These are phyloP conservation scores for Penicillium canescens DNA, from an alignment of 495 filamentous ascomycete genomes.

Conservation along the genomic window DNA sequence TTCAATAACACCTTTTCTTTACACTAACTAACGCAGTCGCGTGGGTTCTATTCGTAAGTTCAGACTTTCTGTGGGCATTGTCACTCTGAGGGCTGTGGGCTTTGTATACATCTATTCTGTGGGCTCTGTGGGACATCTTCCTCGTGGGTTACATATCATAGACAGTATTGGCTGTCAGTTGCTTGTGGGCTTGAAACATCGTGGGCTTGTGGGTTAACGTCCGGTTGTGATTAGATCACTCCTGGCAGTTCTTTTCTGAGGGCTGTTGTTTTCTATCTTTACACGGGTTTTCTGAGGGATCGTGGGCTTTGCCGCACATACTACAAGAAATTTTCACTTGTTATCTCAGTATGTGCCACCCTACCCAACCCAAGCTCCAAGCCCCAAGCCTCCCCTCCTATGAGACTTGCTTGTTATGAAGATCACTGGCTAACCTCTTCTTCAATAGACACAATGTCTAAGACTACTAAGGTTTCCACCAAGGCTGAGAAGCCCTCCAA, in stretches of 20 bases:
- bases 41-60: slow-evolving; percentile 44
- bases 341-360: slow-evolving; percentile 18
- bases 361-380: slow-evolving; percentile 10
- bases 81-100: slow-evolving; percentile 52
- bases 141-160: slow-evolving; percentile 47
- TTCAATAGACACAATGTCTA: slow-evolving; percentile 48
- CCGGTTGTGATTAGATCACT: slow-evolving; percentile 37
- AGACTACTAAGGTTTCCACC: slow-evolving; percentile 48
- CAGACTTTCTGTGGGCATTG: slow-evolving; percentile 49
- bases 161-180: slow-evolving; percentile 47
- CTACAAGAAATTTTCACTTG: slow-evolving; percentile 19
- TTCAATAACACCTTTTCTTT: slow-evolving; percentile 16
- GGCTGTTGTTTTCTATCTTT: slow-evolving; percentile 34
- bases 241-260: slow-evolving; percentile 30
- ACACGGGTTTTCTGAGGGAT: slow-evolving; percentile 44
- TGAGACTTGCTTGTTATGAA: not conserved
- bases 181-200: slow-evolving; percentile 51
- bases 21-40: slow-evolving; percentile 38
- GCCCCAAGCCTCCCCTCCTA: slow-evolving; percentile 3
- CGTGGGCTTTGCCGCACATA: slow-evolving; percentile 44
- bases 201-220: slow-evolving; percentile 47
- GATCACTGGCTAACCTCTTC: slow-evolving; percentile 24
- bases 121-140: slow-evolving; percentile 41
- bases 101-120: slow-evolving; percentile 46
- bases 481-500: slow-evolving; percentile 50